Percentiles rank a stretch among this genome's conserved stretches.
phyloP scores from a whole-genome alignment of 225 moss, liverwort and hornwort species.

The Neckera pumila region DNA sequence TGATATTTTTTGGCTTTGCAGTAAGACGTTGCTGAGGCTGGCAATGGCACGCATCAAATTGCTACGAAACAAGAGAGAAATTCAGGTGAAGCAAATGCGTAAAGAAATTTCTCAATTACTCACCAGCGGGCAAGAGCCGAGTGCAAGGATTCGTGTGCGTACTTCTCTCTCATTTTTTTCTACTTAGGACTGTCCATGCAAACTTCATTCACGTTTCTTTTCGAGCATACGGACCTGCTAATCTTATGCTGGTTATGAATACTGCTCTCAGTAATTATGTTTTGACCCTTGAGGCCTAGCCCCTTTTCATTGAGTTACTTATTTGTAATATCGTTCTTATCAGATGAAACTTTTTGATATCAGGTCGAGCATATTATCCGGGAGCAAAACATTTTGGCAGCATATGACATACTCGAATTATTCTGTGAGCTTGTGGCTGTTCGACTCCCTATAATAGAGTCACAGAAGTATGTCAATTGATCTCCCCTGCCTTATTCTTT shows the following conservation, averaged over 20 bases:
- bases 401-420: slow-evolving; percentile 91
- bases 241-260: background rate
- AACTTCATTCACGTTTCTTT: background rate
- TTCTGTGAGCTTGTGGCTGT: slow-evolving; percentile 96
- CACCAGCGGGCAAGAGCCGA: slow-evolving; percentile 79
- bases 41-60: slow-evolving; percentile 99
- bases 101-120: slow-evolving; percentile 91
- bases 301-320: background rate
- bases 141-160: slow-evolving; percentile 91
- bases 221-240: background rate
- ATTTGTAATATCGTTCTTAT: background rate
- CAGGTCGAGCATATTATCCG: slow-evolving; percentile 92
- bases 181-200: background rate
- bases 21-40: slow-evolving; percentile 87
- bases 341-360: background rate
- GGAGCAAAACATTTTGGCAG: slow-evolving; percentile 94
- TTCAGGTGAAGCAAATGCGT: slow-evolving; percentile 87
- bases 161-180: background rate
- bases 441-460: slow-evolving; percentile 92
- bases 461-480: slow-evolving; percentile 63
- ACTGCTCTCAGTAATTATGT: background rate
- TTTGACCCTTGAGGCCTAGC: background rate
- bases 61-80: slow-evolving; percentile 92
- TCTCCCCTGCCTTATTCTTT: background rate
- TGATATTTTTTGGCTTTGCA: background rate